Conservation (phyloP, 371 early-diverging fungal species). For the Umbelopsis sp. region DNA sequence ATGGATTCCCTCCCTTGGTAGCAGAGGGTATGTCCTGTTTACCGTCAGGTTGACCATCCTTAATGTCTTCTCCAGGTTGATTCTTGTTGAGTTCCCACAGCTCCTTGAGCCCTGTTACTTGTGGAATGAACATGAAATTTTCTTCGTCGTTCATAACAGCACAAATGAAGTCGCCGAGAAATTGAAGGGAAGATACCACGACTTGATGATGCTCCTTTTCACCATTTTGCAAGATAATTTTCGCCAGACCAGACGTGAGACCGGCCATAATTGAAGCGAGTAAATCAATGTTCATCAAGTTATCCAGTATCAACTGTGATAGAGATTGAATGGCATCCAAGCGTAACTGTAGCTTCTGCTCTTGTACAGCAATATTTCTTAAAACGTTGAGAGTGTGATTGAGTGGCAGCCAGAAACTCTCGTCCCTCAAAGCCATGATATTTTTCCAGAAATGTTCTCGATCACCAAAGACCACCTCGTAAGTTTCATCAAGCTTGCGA, state of each 20-base stretch:
- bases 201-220: slow-evolving; percentile 57
- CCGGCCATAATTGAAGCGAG: slow-evolving; percentile 51
- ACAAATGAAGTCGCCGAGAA: slow-evolving; percentile 41
- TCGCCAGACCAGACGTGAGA: slow-evolving; percentile 41
- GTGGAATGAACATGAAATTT: slow-evolving; percentile 28
- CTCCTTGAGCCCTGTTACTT: slow-evolving; percentile 32
- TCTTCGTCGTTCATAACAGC: slow-evolving; percentile 40
- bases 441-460: slow-evolving; percentile 4
- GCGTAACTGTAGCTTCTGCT: slow-evolving; percentile 41
- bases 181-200: slow-evolving; percentile 37
- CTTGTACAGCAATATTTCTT: slow-evolving; percentile 33
- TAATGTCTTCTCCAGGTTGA: neutral
- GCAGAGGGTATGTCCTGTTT: neutral
- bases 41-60: neutral
- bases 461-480: slow-evolving; percentile 17
- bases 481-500: slow-evolving; percentile 13
- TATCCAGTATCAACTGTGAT: slow-evolving; percentile 32
- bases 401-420: slow-evolving; percentile 29
- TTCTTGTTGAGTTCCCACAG: slow-evolving; percentile 18
- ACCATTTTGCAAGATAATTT: slow-evolving; percentile 40
- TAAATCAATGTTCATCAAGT: slow-evolving; percentile 36
- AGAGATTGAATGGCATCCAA: slow-evolving; percentile 38
- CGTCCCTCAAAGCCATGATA: slow-evolving; percentile 25
- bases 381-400: slow-evolving; percentile 38
- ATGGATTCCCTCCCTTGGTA: neutral